Evolutionary conservation across 2,329 filamentous ascomycete species (phyloP), one percentile per base, ranked within the genome.

Genomic region (Ascochyta pisi): DNA sequence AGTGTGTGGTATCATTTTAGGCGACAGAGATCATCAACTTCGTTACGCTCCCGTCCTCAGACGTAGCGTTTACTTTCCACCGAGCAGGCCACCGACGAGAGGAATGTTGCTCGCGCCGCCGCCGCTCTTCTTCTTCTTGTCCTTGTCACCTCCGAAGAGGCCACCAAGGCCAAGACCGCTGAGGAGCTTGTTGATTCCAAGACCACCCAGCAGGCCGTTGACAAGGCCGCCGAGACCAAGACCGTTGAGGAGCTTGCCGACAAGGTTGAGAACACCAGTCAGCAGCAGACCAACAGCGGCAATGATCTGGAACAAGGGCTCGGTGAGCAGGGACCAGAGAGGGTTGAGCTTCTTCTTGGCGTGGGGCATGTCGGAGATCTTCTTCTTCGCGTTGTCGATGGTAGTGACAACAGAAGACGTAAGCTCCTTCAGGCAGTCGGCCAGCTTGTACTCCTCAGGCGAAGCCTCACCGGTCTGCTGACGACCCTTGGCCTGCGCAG

Each of bases 311-410:
- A 92, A 91, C 22, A 96, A 81, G 10, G 93, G 93, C 82, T 96
- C 91, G 33, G 86, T 86, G 63, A 95, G 81, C 44, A 96, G 81
- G 27, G 82, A 86, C 92, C 92, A 96, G 27, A 97, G 86, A 10
- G 93, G 92, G 79, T 94, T 96, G 58, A 96, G 84, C 81, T 94
- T 88, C 83, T 96, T 94, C 88, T 96, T 96, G 39, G 92, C 93
- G 65, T 96, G 90, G 6, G 93, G 92, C 90, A 96, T 95, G 71
- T 91, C 90, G 70, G 90, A 87, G 58, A 96, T 90, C 81, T 91
- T 90, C 80, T 89, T 90, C 86, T 93, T 95, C 24, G 90, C 90
- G 61, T 89, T 88, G 71, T 97, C 92, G 65, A 97, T 94, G 23
- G 89, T 91, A 68, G 88, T 87, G 42, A 90, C 88, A 22, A 97